Percentiles rank a stretch among this genome's conserved stretches.
Evolutionary conservation across 805 yeast genomes (phyloP).

Genomic region (Candida qinlingensis): DNA sequence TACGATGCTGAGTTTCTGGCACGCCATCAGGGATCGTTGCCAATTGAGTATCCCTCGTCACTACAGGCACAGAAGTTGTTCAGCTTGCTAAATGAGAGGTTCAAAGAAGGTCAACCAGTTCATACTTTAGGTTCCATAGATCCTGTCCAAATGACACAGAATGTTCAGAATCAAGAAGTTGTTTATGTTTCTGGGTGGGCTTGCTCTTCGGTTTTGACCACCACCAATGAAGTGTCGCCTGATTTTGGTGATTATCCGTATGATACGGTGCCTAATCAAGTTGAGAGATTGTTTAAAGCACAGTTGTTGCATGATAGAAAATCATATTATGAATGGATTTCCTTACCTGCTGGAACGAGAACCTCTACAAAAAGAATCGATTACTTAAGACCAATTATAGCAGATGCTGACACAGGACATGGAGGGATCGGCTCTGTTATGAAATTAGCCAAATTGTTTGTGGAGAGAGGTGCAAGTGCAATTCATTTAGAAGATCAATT

Average conservation of each 20-base stretch:
- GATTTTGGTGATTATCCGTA: constrained; percentile 69
- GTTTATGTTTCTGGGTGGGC: constrained; percentile 62
- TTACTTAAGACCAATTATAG: constrained; percentile 56
- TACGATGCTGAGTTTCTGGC: constrained; percentile 50
- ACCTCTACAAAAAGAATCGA: constrained; percentile 29
- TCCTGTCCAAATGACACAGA: constrained; percentile 58
- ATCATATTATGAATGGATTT: constrained; percentile 36
- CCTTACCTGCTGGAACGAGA: constrained; percentile 17
- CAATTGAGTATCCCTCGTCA: constrained; percentile 39
- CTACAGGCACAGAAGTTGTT: constrained; percentile 49
- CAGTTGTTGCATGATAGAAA: constrained; percentile 54
- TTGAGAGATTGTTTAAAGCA: constrained; percentile 52
- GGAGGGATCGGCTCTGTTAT: constrained; percentile 58
- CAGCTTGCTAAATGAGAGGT: constrained; percentile 36
- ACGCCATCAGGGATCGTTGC: constrained; percentile 44
- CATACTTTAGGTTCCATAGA: constrained; percentile 59
- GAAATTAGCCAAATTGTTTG: constrained; percentile 61
- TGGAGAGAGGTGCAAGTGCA: constrained; percentile 66
- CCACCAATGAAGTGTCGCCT: constrained; percentile 59
- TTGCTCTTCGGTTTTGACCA: constrained; percentile 47
- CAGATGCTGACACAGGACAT: constrained; percentile 66
- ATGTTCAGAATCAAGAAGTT: constrained; percentile 45
- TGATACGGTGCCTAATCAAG: constrained; percentile 65
- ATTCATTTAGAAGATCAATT: constrained; percentile 60
- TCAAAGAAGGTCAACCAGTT: constrained; percentile 39